Evolutionary conservation across 1,284 basidiomycete species (phyloP).

Genomic region (Tremellales sp.): DNA sequence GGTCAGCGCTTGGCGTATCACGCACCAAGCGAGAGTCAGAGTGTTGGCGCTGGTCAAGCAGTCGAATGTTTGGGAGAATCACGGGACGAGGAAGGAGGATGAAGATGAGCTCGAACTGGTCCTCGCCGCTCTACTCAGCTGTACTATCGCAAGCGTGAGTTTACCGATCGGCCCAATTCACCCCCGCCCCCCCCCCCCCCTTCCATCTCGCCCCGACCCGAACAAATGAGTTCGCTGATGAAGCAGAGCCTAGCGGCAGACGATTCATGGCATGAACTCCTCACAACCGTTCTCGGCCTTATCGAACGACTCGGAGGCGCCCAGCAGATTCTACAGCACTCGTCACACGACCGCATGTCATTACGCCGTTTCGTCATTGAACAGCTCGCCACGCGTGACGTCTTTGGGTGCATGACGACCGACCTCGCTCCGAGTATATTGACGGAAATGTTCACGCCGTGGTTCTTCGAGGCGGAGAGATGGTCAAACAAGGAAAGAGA

Average conservation of each 20-base stretch:
- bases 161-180: too few species aligned
- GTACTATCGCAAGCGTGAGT: slow-evolving; percentile 43
- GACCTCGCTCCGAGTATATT: slow-evolving; percentile 39
- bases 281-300: slow-evolving; percentile 34
- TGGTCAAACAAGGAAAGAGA: slow-evolving; percentile 37
- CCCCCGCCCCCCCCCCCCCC: too few species aligned
- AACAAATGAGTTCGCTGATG: slow-evolving; percentile 9
- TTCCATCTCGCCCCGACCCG: background rate
- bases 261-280: slow-evolving; percentile 43
- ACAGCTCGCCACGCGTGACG: slow-evolving; percentile 43
- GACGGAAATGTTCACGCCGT: slow-evolving; percentile 38
- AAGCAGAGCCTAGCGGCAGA: slow-evolving; percentile 38
- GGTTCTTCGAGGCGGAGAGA: slow-evolving; percentile 43
- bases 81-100: background rate
- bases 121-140: slow-evolving; percentile 38
- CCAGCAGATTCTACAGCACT: slow-evolving; percentile 32
- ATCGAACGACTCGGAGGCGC: slow-evolving; percentile 42
- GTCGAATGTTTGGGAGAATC: slow-evolving; percentile 13
- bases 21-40: slow-evolving; percentile 24
- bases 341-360: slow-evolving; percentile 31
- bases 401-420: slow-evolving; percentile 46
- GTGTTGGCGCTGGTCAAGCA: slow-evolving; percentile 29
- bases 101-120: slow-evolving; percentile 38
- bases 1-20: slow-evolving; percentile 32
- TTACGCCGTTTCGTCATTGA: slow-evolving; percentile 42